phyloP scores from a whole-genome alignment of 805 yeast species.

The Ogataea trehaloabstinens region DNA sequence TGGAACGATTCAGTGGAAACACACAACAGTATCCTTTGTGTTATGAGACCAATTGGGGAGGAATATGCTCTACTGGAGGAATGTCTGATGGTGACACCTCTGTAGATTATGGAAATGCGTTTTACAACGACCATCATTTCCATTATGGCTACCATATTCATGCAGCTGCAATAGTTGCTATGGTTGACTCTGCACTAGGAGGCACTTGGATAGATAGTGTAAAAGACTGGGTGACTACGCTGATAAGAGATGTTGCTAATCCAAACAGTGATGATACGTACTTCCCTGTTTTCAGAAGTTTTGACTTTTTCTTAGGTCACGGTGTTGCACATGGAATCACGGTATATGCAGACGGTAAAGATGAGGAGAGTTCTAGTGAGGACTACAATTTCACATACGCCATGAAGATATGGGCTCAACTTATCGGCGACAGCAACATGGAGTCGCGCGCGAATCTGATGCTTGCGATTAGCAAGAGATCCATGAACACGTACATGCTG shows the following conservation, averaged over 20 bases:
- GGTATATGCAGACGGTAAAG: conserved; percentile 57
- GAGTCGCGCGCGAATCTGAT: conserved; percentile 54
- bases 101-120: conserved; percentile 71
- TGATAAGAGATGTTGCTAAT: conserved; percentile 64
- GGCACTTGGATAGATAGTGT: conserved; percentile 51
- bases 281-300: conserved; percentile 60
- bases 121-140: conserved; percentile 74
- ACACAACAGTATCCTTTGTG: conserved; percentile 65
- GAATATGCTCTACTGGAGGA: conserved; percentile 66
- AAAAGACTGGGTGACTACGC: conserved; percentile 54
- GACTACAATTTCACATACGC: conserved; percentile 64
- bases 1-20: conserved; percentile 65
- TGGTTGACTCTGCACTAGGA: conserved; percentile 47
- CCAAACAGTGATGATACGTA: conserved; percentile 47
- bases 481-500: conserved; percentile 52
- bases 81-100: conserved; percentile 40
- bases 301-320: conserved; percentile 69
- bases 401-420: conserved; percentile 65
- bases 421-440: conserved; percentile 49
- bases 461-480: conserved; percentile 49
- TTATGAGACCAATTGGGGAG: conserved; percentile 76
- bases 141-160: conserved; percentile 75
- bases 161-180: conserved; percentile 62
- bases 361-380: conserved; percentile 65
- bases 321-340: conserved; percentile 68